phyloP scores from a whole-genome alignment of 2,329 filamentous ascomycete genomes.

The Apiospora saccharicola region DNA sequence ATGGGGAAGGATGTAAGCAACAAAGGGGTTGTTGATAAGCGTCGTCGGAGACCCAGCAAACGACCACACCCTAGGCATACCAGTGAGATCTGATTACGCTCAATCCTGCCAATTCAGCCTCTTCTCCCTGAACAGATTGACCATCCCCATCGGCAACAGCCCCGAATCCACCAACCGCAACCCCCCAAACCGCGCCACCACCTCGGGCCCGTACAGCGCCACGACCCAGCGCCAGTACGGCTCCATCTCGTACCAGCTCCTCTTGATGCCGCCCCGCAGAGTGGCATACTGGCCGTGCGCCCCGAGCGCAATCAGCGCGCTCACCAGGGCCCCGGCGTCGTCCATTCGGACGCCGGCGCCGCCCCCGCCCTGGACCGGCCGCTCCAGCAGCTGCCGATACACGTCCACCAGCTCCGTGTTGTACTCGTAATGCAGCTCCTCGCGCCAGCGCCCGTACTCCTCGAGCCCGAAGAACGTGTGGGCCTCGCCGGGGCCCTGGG shows the following conservation, averaged over 20 bases:
- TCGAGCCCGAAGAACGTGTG: constrained; percentile 53
- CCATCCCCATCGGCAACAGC: constrained; percentile 56
- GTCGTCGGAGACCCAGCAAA: not conserved
- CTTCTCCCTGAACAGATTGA: constrained; percentile 52
- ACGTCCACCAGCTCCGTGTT: constrained; percentile 39
- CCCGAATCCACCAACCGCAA: constrained; percentile 53
- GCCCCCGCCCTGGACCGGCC: constrained; percentile 35
- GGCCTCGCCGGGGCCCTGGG: constrained; percentile 37
- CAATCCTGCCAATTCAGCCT: constrained; percentile 51
- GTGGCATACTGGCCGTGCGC: constrained; percentile 23
- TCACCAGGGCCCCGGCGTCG: constrained; percentile 37
- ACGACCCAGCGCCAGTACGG: constrained; percentile 58
- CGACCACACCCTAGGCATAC: not conserved
- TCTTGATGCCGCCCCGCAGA: constrained; percentile 33
- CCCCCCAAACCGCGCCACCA: constrained; percentile 53
- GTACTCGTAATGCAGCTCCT: constrained; percentile 34
- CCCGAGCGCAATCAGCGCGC: constrained; percentile 32
- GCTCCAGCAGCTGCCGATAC: constrained; percentile 47
- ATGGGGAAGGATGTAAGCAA: not conserved
- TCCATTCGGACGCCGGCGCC: constrained; percentile 38
- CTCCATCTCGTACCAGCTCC: constrained; percentile 39
- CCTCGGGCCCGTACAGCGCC: constrained; percentile 53
- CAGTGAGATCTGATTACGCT: constrained; percentile 21
- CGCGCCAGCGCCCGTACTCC: constrained; percentile 51
- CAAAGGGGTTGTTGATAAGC: not conserved